A percentile compares a stretch with the other conserved stretches of the same genome.
These are phyloP conservation scores for Entomophthora muscae DNA, from an alignment of 371 early-diverging fungal species.

Conservation along the genomic window DNA sequence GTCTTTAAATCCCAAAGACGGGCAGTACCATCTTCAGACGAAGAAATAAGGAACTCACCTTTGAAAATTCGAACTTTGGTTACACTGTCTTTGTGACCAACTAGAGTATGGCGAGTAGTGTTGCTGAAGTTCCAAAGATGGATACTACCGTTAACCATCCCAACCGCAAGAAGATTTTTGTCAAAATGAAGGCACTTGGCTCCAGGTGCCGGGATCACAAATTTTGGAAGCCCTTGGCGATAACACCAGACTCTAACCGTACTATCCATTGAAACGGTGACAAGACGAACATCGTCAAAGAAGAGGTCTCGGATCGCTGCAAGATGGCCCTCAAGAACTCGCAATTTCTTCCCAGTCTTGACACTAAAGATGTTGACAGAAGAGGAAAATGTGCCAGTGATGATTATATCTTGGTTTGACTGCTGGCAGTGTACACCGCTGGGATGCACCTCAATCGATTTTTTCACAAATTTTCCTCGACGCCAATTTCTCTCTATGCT, in stretches of 20 bases:
- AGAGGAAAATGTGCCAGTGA: conserved; percentile 73
- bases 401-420: conserved; percentile 59
- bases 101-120: conserved; percentile 54
- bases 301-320: conserved; percentile 71
- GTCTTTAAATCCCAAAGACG: conserved; percentile 67
- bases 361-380: conserved; percentile 66
- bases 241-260: conserved; percentile 96
- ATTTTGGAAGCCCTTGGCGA: conserved; percentile 71
- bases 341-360: conserved; percentile 49
- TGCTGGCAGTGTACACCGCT: conserved; percentile 80
- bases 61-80: conserved; percentile 66
- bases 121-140: conserved; percentile 79
- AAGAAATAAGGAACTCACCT: conserved; percentile 46
- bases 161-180: conserved; percentile 54
- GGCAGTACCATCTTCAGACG: conserved; percentile 63
- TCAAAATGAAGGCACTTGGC: conserved; percentile 75
- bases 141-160: conserved; percentile 72
- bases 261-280: conserved; percentile 79
- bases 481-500: conserved; percentile 75
- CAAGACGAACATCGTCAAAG: conserved; percentile 64
- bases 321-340: conserved; percentile 65
- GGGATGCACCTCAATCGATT: conserved; percentile 46
- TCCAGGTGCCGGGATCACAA: conserved; percentile 69
- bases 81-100: conserved; percentile 73
- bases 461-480: conserved; percentile 36